Evolutionary conservation across 108 stramenopile genomes (phyloP), one percentile per base, ranked within the genome.

Genomic region (Epipyxis sp.): DNA sequence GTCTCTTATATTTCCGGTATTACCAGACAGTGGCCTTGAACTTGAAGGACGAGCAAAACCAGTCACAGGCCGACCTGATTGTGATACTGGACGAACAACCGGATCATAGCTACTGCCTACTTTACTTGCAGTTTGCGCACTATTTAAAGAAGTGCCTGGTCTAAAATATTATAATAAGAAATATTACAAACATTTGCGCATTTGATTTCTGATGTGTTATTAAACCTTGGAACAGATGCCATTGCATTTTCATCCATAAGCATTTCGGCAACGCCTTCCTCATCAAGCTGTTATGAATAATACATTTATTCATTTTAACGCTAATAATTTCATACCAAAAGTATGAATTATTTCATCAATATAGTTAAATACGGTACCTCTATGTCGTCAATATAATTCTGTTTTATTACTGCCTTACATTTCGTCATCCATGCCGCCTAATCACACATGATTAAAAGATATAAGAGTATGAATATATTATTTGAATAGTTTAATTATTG

Each of bases 201-300:
- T 16, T 25, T 37, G 13, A 20, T 40, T 20, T 41, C 20, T 37
- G 20, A 68, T 40, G 16, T 68, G 16, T 16, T 68, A 16, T 16
- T 37, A 20, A 13, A 68, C 43, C 88, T 69, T 3, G 89, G 89
- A 29, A 84, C 59, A 1, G 82, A 44, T 0, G 85, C 85, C 0
- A 82, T 77, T 35, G 85, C 89, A 50, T 88, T 87, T 34, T 88
- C 88, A 54, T 89, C 89, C 82, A 88, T 59, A 0, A 89, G 45
- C 1, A 88, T 45, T 25, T 89, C 89, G 0, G 83, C 88, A 10
- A 86, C 76, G 68, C 89, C 88, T 69, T 86, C 82, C 46, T 88
- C 88, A 59, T 89, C 89, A 54, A 88, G n/a, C n/a, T n/a, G n/a
- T n/a, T n/a, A n/a, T n/a, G n/a, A n/a, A n/a, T n/a, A n/a, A n/a